Evolutionary conservation across 2,329 filamentous ascomycete species (phyloP), one percentile per base, ranked within the genome.

Genomic region (Teratosphaeriaceae sp.): DNA sequence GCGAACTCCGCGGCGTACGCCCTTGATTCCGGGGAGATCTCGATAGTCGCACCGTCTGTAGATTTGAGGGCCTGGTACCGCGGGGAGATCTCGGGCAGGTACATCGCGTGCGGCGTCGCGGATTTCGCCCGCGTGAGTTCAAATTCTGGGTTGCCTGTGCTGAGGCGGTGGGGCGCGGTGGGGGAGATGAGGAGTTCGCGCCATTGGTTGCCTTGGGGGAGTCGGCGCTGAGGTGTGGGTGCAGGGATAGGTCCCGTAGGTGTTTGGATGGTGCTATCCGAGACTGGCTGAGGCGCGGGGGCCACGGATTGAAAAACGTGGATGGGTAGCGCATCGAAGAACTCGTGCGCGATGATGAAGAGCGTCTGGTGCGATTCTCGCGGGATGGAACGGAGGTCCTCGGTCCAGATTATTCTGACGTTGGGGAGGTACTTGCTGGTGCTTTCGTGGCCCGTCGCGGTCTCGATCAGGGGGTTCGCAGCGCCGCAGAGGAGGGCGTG

Each of bases 321-420:
- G 54, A 98, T 96, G 24, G 92, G 92, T 1, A 98, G 80, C 2
- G 92, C 92, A 56, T 98, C 92, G 68, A 98, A 98, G 73, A 98
- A 97, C 63, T 98, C 92, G 63, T 98, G 92, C 3, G 92, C 92
- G 38, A 97, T 79, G 47, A 98, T 94, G 64, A 97, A 94, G 1
- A 92, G 90, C 18, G 82, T 85, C 60, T 84, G 85, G 47, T 76
- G 74, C 18, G 79, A 67, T 30, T 62, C 55, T 52, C 78, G 75
- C 0, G 88, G 86, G 15, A 95, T 76, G n/a, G 88, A 78, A 52
- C 85, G 80, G 57, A 94, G 84, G 50, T 89, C 86, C 63, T 97
- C 88, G 9, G 86, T 84, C 92, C 92, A 98, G 36, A 87, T 76
- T 29, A 96, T 79, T n/a, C 64, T 66, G 26, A 86, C 80, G 13